Base-by-base conservation (phyloP, 257 asterid genomes). In the Solanum phureja region DNA sequence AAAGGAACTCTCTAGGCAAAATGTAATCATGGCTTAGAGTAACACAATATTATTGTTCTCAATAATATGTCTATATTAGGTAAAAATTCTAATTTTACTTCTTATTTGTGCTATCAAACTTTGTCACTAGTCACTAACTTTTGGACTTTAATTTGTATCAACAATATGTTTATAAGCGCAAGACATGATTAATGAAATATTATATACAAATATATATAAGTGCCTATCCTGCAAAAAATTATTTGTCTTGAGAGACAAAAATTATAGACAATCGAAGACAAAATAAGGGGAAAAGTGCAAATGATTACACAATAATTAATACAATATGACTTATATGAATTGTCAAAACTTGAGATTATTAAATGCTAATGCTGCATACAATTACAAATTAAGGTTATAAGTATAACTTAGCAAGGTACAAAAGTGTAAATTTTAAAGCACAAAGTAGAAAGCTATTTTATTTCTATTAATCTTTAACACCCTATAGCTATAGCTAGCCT, bases 201-300 rank as follows among this genome's bases (percentile, higher is more conserved):
- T 62, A n/a, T 62, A 24, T 13, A 46, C 14, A 62, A 23, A 24
- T 0, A 9, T 1, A 62, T 62, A 62, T n/a, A 62, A 62, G 12
- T 4, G 2, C 2, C 1, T n/a, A 1, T 5, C 3, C 0, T 23
- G 4, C 11, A 0, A 9, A 62, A 62, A 62, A 1, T 3, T 0
- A 23, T 62, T 62, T 62, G 14, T n/a, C 3, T 62, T 23, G 31
- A 62, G 14, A 24, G 31, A 62, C 3, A 23, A 62, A 62, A 10
- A 4, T 23, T 8, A 2, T 23, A 62, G 14, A 9, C 8, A 6
- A 46, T 4, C 0, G 1, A 9, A n/a, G 3, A 62, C 0, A 60
- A 60, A 58, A 58, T 58, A 4, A 4, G 6, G 13, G 12, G 8
- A 56, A 3, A 8, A 9, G 68, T 21, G 13, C 68, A 60, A 8